Conservation (phyloP, 2,329 filamentous ascomycete genomes). For the Blumeria graminis region DNA sequence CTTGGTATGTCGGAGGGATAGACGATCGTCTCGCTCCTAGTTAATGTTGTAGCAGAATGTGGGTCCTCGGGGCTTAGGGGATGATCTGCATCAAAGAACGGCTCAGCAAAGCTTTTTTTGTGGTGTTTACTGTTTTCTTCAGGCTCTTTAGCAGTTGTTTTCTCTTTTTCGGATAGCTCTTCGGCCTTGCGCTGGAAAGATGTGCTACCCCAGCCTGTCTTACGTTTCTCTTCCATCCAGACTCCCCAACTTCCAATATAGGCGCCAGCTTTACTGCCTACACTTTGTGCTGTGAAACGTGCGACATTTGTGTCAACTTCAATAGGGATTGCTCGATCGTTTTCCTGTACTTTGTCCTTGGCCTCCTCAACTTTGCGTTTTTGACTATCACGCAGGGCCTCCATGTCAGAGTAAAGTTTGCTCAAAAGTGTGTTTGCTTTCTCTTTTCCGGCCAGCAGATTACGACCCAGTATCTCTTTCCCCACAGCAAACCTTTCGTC, state of each 20-base stretch:
- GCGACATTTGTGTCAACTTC: constrained; percentile 19
- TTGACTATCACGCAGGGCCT: constrained; percentile 53
- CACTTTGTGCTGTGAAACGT: constrained; percentile 23
- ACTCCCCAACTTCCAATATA: constrained; percentile 46
- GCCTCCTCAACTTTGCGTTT: constrained; percentile 34
- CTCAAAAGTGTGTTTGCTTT: constrained; percentile 75
- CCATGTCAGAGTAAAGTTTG: constrained; percentile 75
- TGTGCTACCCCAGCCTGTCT: constrained; percentile 16
- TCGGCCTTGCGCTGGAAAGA: not conserved
- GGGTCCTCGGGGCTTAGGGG: not conserved
- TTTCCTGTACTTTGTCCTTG: constrained; percentile 15
- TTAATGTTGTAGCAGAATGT: not conserved
- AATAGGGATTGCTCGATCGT: constrained; percentile 6
- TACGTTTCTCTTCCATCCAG: constrained; percentile 56
- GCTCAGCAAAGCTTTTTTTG: constrained; percentile 13
- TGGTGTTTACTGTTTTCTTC: constrained; percentile 4
- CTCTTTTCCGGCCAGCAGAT: constrained; percentile 67
- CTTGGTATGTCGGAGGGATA: too few relatives aligned
- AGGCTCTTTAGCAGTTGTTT: constrained; percentile 5
- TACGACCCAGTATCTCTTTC: constrained; percentile 65
- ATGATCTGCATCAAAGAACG: constrained; percentile 14
- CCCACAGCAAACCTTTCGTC: constrained; percentile 74
- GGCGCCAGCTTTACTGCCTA: constrained; percentile 31
- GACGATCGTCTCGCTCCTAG: too few relatives aligned
- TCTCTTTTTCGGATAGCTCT: constrained; percentile 7